Conservation (phyloP, 805 yeast species). For the Suhomyces prunicola region DNA sequence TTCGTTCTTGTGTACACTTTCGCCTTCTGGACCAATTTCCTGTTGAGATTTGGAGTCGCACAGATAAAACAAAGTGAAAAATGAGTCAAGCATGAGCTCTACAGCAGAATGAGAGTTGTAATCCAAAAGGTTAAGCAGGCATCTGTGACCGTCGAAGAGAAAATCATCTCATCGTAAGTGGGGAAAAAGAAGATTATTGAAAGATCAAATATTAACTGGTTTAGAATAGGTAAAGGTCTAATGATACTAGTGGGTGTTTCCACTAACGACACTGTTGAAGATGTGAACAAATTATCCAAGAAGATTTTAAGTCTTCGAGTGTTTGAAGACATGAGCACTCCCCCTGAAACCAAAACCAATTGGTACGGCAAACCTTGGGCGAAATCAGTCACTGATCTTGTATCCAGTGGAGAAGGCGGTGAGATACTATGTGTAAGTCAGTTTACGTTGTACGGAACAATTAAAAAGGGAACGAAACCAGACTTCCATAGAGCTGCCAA, state of each 20-base stretch:
- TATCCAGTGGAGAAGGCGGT: slow-evolving; percentile 34
- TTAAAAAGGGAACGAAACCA: slow-evolving; percentile 91
- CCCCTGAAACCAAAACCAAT: slow-evolving; percentile 41
- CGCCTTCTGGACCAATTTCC: background rate
- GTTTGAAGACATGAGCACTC: slow-evolving; percentile 59
- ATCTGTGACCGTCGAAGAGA: slow-evolving; percentile 77
- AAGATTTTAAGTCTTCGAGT: slow-evolving; percentile 65
- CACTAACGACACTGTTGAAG: slow-evolving; percentile 70
- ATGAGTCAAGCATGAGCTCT: background rate
- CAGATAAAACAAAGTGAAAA: background rate
- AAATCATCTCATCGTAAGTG: slow-evolving; percentile 59
- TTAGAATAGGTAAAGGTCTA: slow-evolving; percentile 62
- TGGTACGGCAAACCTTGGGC: slow-evolving; percentile 77
- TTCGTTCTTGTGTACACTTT: too few species aligned
- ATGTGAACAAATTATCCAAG: slow-evolving; percentile 63
- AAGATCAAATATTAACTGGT: background rate
- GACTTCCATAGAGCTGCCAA: slow-evolving; percentile 92
- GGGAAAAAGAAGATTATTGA: background rate
- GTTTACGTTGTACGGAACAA: slow-evolving; percentile 81
- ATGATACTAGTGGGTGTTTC: slow-evolving; percentile 83
- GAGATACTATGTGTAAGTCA: slow-evolving; percentile 87
- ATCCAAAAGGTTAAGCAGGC: slow-evolving; percentile 88
- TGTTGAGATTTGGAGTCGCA: background rate
- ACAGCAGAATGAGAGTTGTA: slow-evolving; percentile 70
- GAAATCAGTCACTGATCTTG: slow-evolving; percentile 48